phyloP scores from a whole-genome alignment of 2,329 filamentous ascomycete genomes.

The Tolypocladium amazonense region DNA sequence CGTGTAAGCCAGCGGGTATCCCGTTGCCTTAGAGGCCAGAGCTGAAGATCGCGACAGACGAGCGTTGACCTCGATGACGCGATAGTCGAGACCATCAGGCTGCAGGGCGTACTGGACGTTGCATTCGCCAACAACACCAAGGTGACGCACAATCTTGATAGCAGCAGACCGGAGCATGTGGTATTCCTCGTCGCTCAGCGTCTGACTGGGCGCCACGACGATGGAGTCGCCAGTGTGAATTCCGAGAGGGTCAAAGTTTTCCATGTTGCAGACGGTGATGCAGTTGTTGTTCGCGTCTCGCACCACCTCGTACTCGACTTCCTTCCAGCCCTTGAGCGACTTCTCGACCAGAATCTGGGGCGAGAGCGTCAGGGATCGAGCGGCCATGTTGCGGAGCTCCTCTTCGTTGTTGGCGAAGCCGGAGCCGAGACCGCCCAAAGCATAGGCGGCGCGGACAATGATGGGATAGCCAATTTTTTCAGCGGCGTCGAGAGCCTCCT shows the following conservation, averaged over 20 bases:
- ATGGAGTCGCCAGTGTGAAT: slow-evolving; percentile 99
- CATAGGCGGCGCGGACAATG: slow-evolving; percentile 94
- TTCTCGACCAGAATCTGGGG: slow-evolving; percentile 98
- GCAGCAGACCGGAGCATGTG: slow-evolving; percentile 97
- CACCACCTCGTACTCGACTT: slow-evolving; percentile 97
- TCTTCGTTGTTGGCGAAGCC: slow-evolving; percentile 92
- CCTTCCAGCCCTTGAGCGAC: slow-evolving; percentile 98
- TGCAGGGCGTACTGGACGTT: slow-evolving; percentile 97
- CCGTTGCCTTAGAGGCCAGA: slow-evolving; percentile 93
- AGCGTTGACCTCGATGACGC: slow-evolving; percentile 98
- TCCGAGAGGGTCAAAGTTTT: slow-evolving; percentile 92
- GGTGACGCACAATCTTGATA: slow-evolving; percentile 95
- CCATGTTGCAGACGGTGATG: slow-evolving; percentile 81
- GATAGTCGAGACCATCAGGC: slow-evolving; percentile 93
- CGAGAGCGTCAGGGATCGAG: slow-evolving; percentile 82
- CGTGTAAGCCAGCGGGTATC: slow-evolving; percentile 93
- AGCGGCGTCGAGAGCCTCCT: slow-evolving; percentile 84
- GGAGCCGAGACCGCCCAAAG: slow-evolving; percentile 88
- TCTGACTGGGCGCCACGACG: slow-evolving; percentile 94
- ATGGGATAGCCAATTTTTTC: slow-evolving; percentile 88
- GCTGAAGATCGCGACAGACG: slow-evolving; percentile 96
- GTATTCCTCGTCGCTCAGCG: slow-evolving; percentile 95
- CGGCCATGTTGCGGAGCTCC: slow-evolving; percentile 87
- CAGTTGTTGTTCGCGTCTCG: slow-evolving; percentile 97
- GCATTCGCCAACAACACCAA: slow-evolving; percentile 96